A percentile compares a stretch with the other conserved stretches of the same genome.
Evolutionary conservation across 345 rosid genomes (phyloP).

Genomic region (Syzygium aromaticum): DNA sequence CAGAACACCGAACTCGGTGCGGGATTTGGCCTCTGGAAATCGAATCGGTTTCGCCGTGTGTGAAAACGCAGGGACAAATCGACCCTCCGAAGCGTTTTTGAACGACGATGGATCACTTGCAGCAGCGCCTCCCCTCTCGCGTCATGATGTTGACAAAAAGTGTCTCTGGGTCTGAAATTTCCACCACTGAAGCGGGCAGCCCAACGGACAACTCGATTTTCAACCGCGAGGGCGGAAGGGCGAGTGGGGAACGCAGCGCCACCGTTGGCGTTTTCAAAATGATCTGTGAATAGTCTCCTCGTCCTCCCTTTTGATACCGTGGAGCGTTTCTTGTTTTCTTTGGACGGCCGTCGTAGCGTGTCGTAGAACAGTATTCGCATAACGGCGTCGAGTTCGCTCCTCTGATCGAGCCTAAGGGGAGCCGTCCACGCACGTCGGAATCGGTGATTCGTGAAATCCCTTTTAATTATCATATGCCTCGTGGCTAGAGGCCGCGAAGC

Average conservation of each 20-base stretch:
- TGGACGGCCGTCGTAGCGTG: background rate
- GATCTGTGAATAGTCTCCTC: background rate
- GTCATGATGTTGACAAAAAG: background rate
- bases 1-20: background rate
- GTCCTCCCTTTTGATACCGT: background rate
- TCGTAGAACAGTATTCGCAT: background rate
- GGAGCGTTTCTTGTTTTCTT: too few relatives aligned
- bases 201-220: background rate
- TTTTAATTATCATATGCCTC: too few relatives aligned
- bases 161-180: background rate
- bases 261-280: background rate
- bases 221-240: too few relatives aligned
- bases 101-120: background rate
- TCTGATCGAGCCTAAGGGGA: background rate
- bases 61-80: background rate
- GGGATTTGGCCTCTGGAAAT: background rate
- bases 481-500: too few relatives aligned
- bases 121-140: too few relatives aligned
- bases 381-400: background rate
- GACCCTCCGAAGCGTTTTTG: background rate
- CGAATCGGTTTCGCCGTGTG: too few relatives aligned
- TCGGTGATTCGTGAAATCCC: background rate
- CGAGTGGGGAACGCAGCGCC: background rate
- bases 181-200: background rate
- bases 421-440: too few relatives aligned